Conservation (phyloP, 352 stramenopile genomes). For the Phytophthora parvispora region DNA sequence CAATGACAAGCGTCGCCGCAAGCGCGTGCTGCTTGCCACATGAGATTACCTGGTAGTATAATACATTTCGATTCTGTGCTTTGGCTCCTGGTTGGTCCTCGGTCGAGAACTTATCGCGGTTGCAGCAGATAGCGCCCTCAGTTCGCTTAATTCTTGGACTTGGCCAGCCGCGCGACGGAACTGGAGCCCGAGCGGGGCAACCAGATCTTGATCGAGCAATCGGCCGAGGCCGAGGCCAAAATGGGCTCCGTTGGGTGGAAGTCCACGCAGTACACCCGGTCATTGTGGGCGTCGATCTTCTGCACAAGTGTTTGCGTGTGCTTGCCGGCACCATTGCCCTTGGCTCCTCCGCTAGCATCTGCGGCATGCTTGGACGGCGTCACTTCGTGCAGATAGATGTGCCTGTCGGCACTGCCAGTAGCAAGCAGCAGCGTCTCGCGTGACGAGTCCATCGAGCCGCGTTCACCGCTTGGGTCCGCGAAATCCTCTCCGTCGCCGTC, state of each 20-base stretch:
- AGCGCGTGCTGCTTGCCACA: conserved; percentile 64
- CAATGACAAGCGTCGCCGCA: conserved; percentile 80
- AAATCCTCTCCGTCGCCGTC: conserved; percentile 86
- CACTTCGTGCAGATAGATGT: conserved; percentile 91
- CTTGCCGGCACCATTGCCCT: conserved; percentile 32
- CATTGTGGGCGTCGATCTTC: conserved; percentile 88
- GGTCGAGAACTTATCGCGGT: conserved; percentile 1
- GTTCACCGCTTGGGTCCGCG: conserved; percentile 50
- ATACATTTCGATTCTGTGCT: conserved; percentile 35
- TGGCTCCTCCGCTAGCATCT: conserved; percentile 22
- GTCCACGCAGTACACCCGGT: conserved; percentile 92
- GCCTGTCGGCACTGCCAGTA: conserved; percentile 88
- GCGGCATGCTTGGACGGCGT: conserved; percentile 62
- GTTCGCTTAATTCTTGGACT: conserved; percentile 61
- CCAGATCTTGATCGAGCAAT: conserved; percentile 92
- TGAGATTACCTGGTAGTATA: conserved; percentile 34
- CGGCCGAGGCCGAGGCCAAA: conserved; percentile 85
- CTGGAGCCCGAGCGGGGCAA: conserved; percentile 62
- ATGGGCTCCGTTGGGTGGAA: conserved; percentile 90
- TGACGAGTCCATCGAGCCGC: conserved; percentile 51
- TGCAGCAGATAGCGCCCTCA: background rate
- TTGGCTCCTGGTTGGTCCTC: conserved; percentile 3
- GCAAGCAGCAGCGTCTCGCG: conserved; percentile 82
- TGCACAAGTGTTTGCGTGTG: conserved; percentile 75
- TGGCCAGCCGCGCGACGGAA: conserved; percentile 56